Evolutionary conservation across 2,329 filamentous ascomycete genomes (phyloP).

Genomic region (Fusarium brachygibbosum): DNA sequence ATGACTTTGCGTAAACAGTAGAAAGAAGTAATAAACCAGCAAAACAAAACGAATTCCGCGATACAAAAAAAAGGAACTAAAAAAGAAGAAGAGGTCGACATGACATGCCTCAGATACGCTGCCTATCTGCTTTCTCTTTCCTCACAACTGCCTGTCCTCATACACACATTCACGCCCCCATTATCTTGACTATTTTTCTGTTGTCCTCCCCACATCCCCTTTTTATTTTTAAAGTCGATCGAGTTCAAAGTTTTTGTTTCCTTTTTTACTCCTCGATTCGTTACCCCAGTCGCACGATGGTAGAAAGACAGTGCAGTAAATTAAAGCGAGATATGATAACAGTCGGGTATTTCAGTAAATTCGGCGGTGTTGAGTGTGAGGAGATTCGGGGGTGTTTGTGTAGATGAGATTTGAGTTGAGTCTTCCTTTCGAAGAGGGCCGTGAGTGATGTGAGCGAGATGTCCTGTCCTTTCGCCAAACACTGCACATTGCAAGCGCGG

Average conservation of each 20-base stretch:
- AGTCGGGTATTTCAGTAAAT: slow-evolving; percentile 43
- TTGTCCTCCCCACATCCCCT: slow-evolving; percentile 22
- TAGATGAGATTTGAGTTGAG: slow-evolving; percentile 17
- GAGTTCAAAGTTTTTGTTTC: neutral
- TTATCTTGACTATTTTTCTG: slow-evolving; percentile 8
- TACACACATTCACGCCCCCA: neutral
- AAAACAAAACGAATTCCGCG: slow-evolving; percentile 17
- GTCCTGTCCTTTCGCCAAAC: neutral
- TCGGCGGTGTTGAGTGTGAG: slow-evolving; percentile 23
- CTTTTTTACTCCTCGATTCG: neutral
- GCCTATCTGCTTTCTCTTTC: slow-evolving; percentile 25
- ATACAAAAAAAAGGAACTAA: slow-evolving; percentile 29
- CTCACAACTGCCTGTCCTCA: slow-evolving; percentile 7
- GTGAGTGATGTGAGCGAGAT: neutral
- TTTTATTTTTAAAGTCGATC: neutral
- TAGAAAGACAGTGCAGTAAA: slow-evolving; percentile 9
- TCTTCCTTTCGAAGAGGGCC: neutral
- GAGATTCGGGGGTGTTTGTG: slow-evolving; percentile 1
- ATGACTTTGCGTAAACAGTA: slow-evolving; percentile 6
- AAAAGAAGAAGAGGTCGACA: neutral
- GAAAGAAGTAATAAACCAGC: slow-evolving; percentile 5
- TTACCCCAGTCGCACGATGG: neutral
- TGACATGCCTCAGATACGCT: slow-evolving; percentile 31
- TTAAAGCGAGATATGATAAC: slow-evolving; percentile 21
- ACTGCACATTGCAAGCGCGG: neutral